Percentiles rank a stretch among this genome's conserved stretches.
Evolutionary conservation across 106 monocot species (phyloP).

Genomic region (Phalaenopsis equestris): DNA sequence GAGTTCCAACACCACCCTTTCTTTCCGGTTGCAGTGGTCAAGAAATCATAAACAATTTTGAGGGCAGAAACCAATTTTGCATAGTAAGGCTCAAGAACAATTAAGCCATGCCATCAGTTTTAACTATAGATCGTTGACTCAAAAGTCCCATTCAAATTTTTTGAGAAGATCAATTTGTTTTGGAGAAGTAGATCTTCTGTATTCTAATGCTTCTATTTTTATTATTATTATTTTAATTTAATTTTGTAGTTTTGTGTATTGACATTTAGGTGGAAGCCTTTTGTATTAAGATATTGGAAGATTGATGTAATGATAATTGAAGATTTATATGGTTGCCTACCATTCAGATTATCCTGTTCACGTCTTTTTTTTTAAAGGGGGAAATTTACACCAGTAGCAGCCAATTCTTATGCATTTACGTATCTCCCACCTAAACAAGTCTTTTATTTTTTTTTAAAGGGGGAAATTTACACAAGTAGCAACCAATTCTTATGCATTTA

Average conservation of each 20-base stretch:
- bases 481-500: too few relatives aligned
- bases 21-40: slow-evolving; percentile 84
- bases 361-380: too few relatives aligned
- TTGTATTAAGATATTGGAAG: too few relatives aligned
- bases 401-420: too few relatives aligned
- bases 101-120: slow-evolving; percentile 4
- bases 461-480: too few relatives aligned
- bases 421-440: too few relatives aligned
- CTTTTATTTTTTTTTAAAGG: too few relatives aligned
- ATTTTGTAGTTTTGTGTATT: not conserved
- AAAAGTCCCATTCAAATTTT: not conserved
- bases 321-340: too few relatives aligned
- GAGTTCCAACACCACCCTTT: slow-evolving; percentile 73
- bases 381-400: too few relatives aligned
- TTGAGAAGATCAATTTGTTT: not conserved
- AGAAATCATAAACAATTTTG: slow-evolving; percentile 34
- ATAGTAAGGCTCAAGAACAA: slow-evolving; percentile 13
- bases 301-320: too few relatives aligned
- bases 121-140: not conserved
- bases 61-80: slow-evolving; percentile 31
- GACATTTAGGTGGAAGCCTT: not conserved
- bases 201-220: not conserved
- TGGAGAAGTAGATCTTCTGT: not conserved
- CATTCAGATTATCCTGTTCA: too few relatives aligned
- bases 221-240: not conserved